phyloP scores from a whole-genome alignment of 2,329 filamentous ascomycete species.

The Botrytis hyacinthi region DNA sequence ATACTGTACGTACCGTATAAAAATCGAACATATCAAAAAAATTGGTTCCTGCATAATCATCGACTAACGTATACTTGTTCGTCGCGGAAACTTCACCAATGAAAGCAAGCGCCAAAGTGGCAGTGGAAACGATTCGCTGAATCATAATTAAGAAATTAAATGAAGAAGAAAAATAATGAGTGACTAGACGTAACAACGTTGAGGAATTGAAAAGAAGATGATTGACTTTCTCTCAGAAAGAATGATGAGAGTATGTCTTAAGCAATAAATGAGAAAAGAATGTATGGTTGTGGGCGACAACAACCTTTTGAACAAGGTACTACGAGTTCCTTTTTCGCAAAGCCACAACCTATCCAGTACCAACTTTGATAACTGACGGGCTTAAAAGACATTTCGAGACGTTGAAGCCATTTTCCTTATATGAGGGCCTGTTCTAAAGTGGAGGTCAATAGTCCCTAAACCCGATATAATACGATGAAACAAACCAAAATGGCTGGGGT shows the following conservation, averaged over 20 bases:
- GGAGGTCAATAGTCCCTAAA: constrained; percentile 5
- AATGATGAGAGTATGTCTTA: constrained; percentile 18
- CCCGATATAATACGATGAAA: background rate
- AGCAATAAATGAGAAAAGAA: constrained; percentile 3
- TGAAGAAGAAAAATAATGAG: constrained; percentile 26
- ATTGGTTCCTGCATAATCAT: constrained; percentile 43
- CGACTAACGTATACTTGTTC: constrained; percentile 20
- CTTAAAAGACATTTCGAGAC: constrained; percentile 9
- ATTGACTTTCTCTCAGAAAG: constrained; percentile 20
- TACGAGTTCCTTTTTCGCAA: constrained; percentile 11
- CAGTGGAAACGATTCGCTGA: constrained; percentile 17
- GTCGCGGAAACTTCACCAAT: constrained; percentile 23
- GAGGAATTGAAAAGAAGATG: constrained; percentile 16
- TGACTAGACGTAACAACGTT: constrained; percentile 32
- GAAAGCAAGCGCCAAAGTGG: constrained; percentile 19
- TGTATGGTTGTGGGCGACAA: constrained; percentile 13
- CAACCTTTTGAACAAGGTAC: constrained; percentile 15
- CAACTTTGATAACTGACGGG: constrained; percentile 13
- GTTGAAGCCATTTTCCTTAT: background rate
- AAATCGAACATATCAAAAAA: constrained; percentile 53
- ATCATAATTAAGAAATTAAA: constrained; percentile 26
- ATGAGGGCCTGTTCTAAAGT: constrained; percentile 4
- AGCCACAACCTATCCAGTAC: background rate
- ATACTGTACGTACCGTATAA: constrained; percentile 42
- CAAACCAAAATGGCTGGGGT: background rate